phyloP scores from a whole-genome alignment of 2,329 filamentous ascomycete species.

The Huntiella omanensis region DNA sequence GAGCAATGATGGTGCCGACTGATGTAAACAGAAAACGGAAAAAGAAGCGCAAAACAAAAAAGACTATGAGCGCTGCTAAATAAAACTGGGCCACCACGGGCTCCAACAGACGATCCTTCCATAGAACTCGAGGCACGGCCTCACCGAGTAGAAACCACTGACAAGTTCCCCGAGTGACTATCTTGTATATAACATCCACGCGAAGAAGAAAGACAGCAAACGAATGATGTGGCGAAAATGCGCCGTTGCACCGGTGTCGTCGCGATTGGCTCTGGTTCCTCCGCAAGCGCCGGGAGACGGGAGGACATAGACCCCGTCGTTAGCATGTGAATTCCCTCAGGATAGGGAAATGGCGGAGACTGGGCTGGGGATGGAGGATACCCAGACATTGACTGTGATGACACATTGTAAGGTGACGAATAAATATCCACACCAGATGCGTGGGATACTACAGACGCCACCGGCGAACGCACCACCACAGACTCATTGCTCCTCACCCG shows the following conservation, averaged over 20 bases:
- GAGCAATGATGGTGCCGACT: conserved; percentile 2
- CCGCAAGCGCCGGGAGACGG: too few relatives aligned
- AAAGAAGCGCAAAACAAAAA: neutral
- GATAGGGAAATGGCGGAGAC: too few relatives aligned
- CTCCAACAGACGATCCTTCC: neutral
- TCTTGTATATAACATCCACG: neutral
- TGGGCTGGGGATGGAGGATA: too few relatives aligned
- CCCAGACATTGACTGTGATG: too few relatives aligned
- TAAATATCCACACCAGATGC: too few relatives aligned
- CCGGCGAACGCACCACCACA: too few relatives aligned
- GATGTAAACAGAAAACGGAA: neutral
- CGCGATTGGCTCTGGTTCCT: too few relatives aligned
- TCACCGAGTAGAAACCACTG: neutral
- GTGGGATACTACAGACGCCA: too few relatives aligned
- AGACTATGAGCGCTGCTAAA: conserved; percentile 2
- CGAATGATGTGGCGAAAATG: conserved; percentile 1
- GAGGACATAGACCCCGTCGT: too few relatives aligned
- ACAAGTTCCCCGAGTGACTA: neutral
- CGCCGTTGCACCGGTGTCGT: neutral
- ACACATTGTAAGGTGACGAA: too few relatives aligned
- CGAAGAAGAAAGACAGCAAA: conserved; percentile 4
- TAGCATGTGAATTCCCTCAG: too few relatives aligned
- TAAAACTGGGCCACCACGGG: neutral
- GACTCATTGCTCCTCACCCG: too few relatives aligned
- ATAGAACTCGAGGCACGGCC: neutral